Base-by-base conservation (phyloP, 805 yeast genomes). In the Zygosaccharomyces rouxii region DNA sequence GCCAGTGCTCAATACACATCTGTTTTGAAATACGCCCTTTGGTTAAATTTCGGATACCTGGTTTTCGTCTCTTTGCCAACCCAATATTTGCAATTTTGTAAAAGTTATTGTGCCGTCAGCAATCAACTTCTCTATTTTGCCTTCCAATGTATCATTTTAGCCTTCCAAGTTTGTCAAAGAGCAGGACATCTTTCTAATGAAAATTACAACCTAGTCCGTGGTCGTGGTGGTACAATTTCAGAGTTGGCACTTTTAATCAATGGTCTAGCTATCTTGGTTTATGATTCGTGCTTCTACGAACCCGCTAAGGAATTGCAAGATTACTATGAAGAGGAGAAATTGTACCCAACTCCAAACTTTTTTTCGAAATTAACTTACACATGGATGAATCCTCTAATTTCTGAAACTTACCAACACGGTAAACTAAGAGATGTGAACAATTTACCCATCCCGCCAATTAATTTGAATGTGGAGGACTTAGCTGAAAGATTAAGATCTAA, bases 351-450 rank as follows among this genome's bases (percentile, higher is more conserved):
- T 16, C 58, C 54, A 16, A 59, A 66, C 47, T 48, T 63, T n/a
- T 57, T 73, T 37, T 71, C 73, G 11, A 60, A 65, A 35, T 54
- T 74, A 26, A 70, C 79, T 0, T 77, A 71, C 50, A 69, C 70
- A 18, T 76, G 79, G 78, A 71, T 77, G 76, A 75, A 74, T 52
- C 64, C 67, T 3, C 55, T 77, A 47, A 72, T 77, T 23, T 51
- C 57, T 13, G 71, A 71, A 46, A 70, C 76, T 0, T 72, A 69
- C 44, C 53, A 58, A 13, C 67, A 68, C 29, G 71, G 71, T 40
- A 68, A 71, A 29, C 58, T 77, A 4, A 61, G 64, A 7, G 70
- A 69, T 29, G 71, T 72, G 29, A 65, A 69, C 6, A 72, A 74
- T 41, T 57, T 76, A 48, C 77, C 78, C 2, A 57, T 68, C 23